These are phyloP conservation scores for Zea luxurians DNA, from an alignment of 176 grass and related monocot species.

Conservation along the genomic window DNA sequence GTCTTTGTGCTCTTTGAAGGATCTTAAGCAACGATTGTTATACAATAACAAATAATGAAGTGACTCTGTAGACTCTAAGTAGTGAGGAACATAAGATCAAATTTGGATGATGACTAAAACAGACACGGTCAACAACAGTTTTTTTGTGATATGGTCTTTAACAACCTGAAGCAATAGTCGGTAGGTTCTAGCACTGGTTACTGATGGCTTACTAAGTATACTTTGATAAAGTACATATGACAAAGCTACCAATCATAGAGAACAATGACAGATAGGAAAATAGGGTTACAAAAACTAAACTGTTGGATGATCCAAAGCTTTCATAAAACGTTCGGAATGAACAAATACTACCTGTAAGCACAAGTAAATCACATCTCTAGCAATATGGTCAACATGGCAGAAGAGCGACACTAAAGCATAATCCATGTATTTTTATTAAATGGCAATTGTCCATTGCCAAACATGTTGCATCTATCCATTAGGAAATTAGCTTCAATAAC, in stretches of 20 bases:
- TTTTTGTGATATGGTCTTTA: slow-evolving; percentile 96
- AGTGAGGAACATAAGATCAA: slow-evolving; percentile 93
- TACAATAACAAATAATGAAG: slow-evolving; percentile 84
- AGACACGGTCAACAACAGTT: slow-evolving; percentile 75
- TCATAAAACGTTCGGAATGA: not conserved
- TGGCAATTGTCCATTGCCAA: not conserved
- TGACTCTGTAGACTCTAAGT: slow-evolving; percentile 68
- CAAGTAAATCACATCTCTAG: not conserved
- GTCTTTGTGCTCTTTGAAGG: too few species aligned
- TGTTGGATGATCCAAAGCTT: too few species aligned
- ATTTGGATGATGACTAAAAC: too few species aligned
- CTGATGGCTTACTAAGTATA: too few species aligned
- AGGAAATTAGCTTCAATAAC: not conserved
- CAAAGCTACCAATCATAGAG: too few species aligned
- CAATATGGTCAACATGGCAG: not conserved
- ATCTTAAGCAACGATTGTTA: slow-evolving; percentile 92
- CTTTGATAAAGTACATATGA: too few species aligned
- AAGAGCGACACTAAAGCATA: not conserved
- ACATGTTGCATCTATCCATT: not conserved
- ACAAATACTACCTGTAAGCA: slow-evolving; percentile 10
- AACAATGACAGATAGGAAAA: too few species aligned
- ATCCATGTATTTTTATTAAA: not conserved
- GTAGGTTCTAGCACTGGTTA: slow-evolving; percentile 28
- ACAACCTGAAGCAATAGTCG: slow-evolving; percentile 48
- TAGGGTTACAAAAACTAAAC: too few species aligned